Conservation (phyloP, 2,329 filamentous ascomycete genomes). For the Zelopaecilomyces penicillatus region DNA sequence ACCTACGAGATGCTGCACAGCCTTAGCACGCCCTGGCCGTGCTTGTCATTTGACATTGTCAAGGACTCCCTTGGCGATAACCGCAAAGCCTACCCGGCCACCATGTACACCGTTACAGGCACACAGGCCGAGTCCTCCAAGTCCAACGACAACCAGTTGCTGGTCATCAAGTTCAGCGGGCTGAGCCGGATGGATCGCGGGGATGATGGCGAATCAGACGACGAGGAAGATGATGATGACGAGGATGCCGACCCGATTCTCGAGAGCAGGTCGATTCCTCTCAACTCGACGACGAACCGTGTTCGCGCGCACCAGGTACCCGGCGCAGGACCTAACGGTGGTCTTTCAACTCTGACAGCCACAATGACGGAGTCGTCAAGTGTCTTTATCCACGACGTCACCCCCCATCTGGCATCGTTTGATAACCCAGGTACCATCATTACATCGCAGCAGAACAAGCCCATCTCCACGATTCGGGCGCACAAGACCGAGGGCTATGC, state of each 20-base stretch:
- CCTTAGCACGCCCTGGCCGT: constrained; percentile 91
- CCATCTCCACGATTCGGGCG: constrained; percentile 75
- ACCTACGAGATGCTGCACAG: constrained; percentile 97
- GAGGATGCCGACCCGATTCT: constrained; percentile 82
- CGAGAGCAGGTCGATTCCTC: constrained; percentile 81
- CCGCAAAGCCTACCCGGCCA: constrained; percentile 88
- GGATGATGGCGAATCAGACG: constrained; percentile 56
- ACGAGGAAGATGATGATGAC: constrained; percentile 65
- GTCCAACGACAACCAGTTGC: constrained; percentile 80
- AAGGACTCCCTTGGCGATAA: constrained; percentile 79
- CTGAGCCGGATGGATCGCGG: constrained; percentile 77
- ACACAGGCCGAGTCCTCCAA: constrained; percentile 77
- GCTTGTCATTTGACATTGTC: constrained; percentile 89
- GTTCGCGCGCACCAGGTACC: constrained; percentile 80
- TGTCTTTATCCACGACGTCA: constrained; percentile 90
- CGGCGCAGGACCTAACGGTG: constrained; percentile 57
- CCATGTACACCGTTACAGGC: constrained; percentile 88
- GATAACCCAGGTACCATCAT: constrained; percentile 79
- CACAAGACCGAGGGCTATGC: constrained; percentile 94
- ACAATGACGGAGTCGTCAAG: constrained; percentile 86
- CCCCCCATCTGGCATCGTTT: constrained; percentile 79
- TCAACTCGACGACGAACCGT: constrained; percentile 84
- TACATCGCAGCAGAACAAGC: constrained; percentile 77
- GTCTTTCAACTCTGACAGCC: constrained; percentile 77
- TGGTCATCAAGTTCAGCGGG: constrained; percentile 94